Percentiles rank a stretch among this genome's conserved stretches.
Evolutionary conservation across 805 yeast genomes (phyloP).

Genomic region (Ascoidea tarda): DNA sequence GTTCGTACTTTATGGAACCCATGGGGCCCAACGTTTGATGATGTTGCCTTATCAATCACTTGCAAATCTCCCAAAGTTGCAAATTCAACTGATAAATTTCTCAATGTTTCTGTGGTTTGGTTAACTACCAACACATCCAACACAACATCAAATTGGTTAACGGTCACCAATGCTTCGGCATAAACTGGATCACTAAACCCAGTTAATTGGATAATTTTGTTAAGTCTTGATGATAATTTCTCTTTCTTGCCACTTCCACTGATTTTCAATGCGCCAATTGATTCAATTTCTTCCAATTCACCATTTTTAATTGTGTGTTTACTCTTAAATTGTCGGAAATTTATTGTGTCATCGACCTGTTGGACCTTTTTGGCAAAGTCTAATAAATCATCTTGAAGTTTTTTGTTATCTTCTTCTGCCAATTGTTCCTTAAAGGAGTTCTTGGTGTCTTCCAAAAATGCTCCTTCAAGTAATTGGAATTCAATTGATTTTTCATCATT

Average conservation of each 20-base stretch:
- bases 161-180: slow-evolving; percentile 92
- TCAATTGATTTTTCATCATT: slow-evolving; percentile 26
- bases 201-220: slow-evolving; percentile 85
- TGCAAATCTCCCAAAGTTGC: slow-evolving; percentile 93
- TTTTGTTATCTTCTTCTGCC: slow-evolving; percentile 41
- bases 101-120: slow-evolving; percentile 83
- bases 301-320: not conserved
- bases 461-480: slow-evolving; percentile 31
- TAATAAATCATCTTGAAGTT: slow-evolving; percentile 34
- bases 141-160: slow-evolving; percentile 94
- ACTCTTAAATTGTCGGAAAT: slow-evolving; percentile 56
- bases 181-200: slow-evolving; percentile 97
- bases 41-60: slow-evolving; percentile 81
- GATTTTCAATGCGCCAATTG: not conserved
- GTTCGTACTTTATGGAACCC: slow-evolving; percentile 86
- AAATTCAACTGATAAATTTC: slow-evolving; percentile 86
- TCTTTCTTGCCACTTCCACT: slow-evolving; percentile 26
- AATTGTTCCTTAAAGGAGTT: slow-evolving; percentile 70
- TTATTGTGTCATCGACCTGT: slow-evolving; percentile 65
- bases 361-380: slow-evolving; percentile 27
- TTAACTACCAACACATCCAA: slow-evolving; percentile 88
- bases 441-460: slow-evolving; percentile 80
- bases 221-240: slow-evolving; percentile 62
- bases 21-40: slow-evolving; percentile 92
- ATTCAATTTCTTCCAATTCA: not conserved